These are phyloP conservation scores for Raphanus raphanistrum DNA, from an alignment of 345 rosid genomes.

Conservation along the genomic window DNA sequence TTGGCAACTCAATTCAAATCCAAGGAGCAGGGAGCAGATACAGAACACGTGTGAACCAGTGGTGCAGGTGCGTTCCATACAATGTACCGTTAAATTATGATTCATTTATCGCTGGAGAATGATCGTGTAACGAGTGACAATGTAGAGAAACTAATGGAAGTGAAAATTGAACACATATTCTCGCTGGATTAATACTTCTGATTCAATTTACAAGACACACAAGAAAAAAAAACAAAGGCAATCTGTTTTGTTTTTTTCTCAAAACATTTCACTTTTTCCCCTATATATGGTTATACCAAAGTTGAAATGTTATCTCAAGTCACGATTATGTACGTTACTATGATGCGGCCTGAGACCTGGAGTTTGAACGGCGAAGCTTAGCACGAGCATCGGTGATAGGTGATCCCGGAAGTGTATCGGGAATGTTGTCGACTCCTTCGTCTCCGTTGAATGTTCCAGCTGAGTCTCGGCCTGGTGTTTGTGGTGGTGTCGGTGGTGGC, in stretches of 20 bases:
- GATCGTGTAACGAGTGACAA: constrained; percentile 4
- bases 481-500: constrained; percentile 36
- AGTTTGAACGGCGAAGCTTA: constrained; percentile 50
- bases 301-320: neutral
- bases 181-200: constrained; percentile 32
- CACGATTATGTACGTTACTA: constrained; percentile 34
- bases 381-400: constrained; percentile 42
- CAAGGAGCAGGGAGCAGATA: constrained; percentile 19
- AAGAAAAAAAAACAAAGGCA: neutral
- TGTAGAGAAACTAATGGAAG: constrained; percentile 32
- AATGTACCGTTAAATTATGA: constrained; percentile 32
- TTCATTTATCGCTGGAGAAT: constrained; percentile 15
- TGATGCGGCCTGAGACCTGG: constrained; percentile 29
- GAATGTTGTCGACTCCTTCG: constrained; percentile 15
- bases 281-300: constrained; percentile 15
- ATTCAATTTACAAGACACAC: constrained; percentile 33
- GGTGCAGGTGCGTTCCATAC: constrained; percentile 34
- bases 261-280: neutral
- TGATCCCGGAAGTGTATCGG: constrained; percentile 30
- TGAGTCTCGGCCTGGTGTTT: constrained; percentile 37
- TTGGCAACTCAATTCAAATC: no score
- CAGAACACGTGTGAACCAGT: constrained; percentile 23
- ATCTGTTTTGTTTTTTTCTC: constrained; percentile 4
- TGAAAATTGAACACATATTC: constrained; percentile 4
- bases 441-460: constrained; percentile 28